These are phyloP conservation scores for Herpotrichia juniperi DNA, from an alignment of 2,329 filamentous ascomycete genomes.

Conservation along the genomic window DNA sequence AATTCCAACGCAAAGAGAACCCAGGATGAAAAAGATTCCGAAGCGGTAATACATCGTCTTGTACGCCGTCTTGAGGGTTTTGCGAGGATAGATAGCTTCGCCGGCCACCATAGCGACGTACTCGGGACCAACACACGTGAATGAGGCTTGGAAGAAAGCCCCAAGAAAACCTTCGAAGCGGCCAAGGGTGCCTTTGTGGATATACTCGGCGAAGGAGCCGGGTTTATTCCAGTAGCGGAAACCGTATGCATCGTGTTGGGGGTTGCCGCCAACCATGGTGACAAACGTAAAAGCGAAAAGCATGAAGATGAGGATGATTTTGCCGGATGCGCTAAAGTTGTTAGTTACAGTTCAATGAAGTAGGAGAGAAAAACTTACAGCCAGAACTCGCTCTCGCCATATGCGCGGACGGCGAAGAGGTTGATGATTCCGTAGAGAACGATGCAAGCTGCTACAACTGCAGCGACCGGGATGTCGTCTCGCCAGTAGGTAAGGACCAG, in stretches of 20 bases:
- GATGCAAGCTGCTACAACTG: constrained; percentile 45
- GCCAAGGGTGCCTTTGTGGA: constrained; percentile 29
- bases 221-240: constrained; percentile 50
- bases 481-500: constrained; percentile 46
- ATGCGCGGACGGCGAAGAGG: constrained; percentile 38
- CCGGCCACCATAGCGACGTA: constrained; percentile 54
- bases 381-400: constrained; percentile 47
- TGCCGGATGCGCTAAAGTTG: constrained; percentile 33
- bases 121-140: constrained; percentile 51
- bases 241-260: constrained; percentile 43
- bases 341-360: neutral
- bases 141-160: constrained; percentile 41
- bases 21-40: constrained; percentile 49
- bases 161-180: constrained; percentile 39
- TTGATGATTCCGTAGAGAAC: constrained; percentile 42
- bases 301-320: constrained; percentile 49
- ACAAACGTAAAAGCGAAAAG: constrained; percentile 50
- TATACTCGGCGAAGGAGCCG: constrained; percentile 35
- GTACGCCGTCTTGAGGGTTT: constrained; percentile 48
- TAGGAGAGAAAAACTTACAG: constrained; percentile 16
- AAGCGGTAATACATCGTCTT: constrained; percentile 50
- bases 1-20: constrained; percentile 49
- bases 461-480: constrained; percentile 47
- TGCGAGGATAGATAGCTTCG: constrained; percentile 47
- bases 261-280: constrained; percentile 51